A percentile compares a stretch with the other conserved stretches of the same genome.
phyloP scores from a whole-genome alignment of 306 rosid genomes.

The Vigna reflexopilosa region DNA sequence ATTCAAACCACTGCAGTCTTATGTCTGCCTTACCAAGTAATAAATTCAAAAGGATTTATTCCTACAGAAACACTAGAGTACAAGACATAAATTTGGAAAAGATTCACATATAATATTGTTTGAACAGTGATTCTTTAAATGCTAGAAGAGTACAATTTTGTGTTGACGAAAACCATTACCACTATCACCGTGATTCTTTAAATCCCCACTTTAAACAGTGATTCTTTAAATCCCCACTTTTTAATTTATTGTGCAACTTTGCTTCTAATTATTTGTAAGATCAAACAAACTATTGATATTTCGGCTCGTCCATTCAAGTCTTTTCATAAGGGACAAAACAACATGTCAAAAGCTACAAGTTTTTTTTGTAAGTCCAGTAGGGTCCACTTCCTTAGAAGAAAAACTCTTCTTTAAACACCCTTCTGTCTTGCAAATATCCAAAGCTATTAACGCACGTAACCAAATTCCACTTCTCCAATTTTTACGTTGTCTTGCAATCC shows the following conservation, averaged over 20 bases:
- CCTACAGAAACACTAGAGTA: neutral
- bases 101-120: neutral
- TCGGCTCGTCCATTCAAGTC: constrained; percentile 7
- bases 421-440: neutral
- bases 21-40: neutral
- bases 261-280: neutral
- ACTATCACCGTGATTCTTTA: no score
- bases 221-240: neutral
- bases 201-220: no score
- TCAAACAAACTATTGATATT: neutral
- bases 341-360: neutral
- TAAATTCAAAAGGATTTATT: neutral
- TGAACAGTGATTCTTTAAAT: neutral
- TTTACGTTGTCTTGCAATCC: neutral
- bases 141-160: neutral
- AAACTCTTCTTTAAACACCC: neutral
- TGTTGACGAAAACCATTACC: neutral
- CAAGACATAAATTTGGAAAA: constrained; percentile 26
- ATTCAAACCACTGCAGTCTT: neutral
- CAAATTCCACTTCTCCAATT: neutral
- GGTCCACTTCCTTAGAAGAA: constrained; percentile 16
- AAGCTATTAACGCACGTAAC: neutral
- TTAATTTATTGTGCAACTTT: neutral
- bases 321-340: constrained; percentile 14
- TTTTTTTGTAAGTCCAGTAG: neutral